These are phyloP conservation scores for Microbotryum saponariae DNA, from an alignment of 1,284 basidiomycete genomes.

Conservation along the genomic window DNA sequence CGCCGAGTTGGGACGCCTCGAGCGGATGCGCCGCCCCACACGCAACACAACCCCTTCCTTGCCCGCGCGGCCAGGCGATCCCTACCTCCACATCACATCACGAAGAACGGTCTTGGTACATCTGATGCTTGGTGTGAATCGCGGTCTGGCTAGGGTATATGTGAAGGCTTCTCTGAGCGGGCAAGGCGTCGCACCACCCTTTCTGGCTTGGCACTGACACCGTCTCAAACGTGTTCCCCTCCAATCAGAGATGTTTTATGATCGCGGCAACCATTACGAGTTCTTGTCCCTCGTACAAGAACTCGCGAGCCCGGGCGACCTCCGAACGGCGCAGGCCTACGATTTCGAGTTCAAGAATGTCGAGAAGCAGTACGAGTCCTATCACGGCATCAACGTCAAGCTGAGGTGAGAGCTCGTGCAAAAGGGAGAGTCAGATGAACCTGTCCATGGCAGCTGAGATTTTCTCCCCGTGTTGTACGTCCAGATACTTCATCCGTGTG, in stretches of 20 bases:
- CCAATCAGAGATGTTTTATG: slow-evolving; percentile 79
- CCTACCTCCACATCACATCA: too few relatives aligned
- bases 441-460: not conserved
- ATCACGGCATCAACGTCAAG: slow-evolving; percentile 97
- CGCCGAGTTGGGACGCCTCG: too few relatives aligned
- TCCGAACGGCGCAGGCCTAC: slow-evolving; percentile 87
- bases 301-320: slow-evolving; percentile 84
- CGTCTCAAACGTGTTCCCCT: not conserved
- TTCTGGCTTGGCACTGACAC: slow-evolving; percentile 5
- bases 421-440: too few relatives aligned
- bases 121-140: too few relatives aligned
- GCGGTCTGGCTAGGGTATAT: too few relatives aligned
- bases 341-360: slow-evolving; percentile 98
- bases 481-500: slow-evolving; percentile 87
- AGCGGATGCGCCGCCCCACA: too few relatives aligned
- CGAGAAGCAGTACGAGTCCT: slow-evolving; percentile 97
- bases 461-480: not conserved
- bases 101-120: too few relatives aligned
- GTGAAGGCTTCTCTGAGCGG: too few relatives aligned
- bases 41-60: too few relatives aligned
- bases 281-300: slow-evolving; percentile 94
- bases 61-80: too few relatives aligned
- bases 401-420: slow-evolving; percentile 53
- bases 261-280: slow-evolving; percentile 95
- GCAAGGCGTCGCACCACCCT: not conserved